Evolutionary conservation across 352 stramenopile species (phyloP).

Genomic region (Pythium rishiriense): DNA sequence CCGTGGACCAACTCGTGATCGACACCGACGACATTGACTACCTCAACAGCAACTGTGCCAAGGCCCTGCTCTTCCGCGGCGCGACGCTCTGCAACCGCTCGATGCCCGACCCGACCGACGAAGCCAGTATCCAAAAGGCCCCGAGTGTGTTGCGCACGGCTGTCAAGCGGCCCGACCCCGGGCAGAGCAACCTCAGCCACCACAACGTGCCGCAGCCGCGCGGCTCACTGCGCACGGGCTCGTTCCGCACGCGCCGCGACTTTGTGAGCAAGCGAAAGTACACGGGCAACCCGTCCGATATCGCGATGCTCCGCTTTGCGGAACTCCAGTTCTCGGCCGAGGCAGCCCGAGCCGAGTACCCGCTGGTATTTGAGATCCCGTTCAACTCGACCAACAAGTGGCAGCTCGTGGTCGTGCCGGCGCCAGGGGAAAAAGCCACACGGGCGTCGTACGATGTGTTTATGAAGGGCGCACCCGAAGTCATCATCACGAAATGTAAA

Average conservation of each 20-base stretch:
- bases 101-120: conserved; percentile 22
- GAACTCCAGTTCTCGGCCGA: conserved; percentile 42
- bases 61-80: conserved; percentile 40
- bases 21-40: conserved; percentile 41
- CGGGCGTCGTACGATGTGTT: conserved; percentile 47
- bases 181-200: conserved; percentile 49
- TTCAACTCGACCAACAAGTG: conserved; percentile 79
- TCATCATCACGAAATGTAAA: conserved; percentile 87
- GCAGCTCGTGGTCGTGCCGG: conserved; percentile 50
- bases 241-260: conserved; percentile 16
- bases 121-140: conserved; percentile 75
- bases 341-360: conserved; percentile 37
- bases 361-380: conserved; percentile 53
- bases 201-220: conserved; percentile 34
- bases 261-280: conserved; percentile 41
- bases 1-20: conserved; percentile 37
- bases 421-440: conserved; percentile 19
- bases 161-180: conserved; percentile 85
- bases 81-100: conserved; percentile 48
- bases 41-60: conserved; percentile 24
- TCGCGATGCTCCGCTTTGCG: conserved; percentile 48
- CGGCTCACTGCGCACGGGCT: conserved; percentile 74
- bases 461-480: conserved; percentile 95
- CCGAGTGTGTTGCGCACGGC: conserved; percentile 87
- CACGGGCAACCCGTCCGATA: conserved; percentile 52